Base-by-base conservation (phyloP, 768 basidiomycete genomes). In the Crassisporium funariophilum region DNA sequence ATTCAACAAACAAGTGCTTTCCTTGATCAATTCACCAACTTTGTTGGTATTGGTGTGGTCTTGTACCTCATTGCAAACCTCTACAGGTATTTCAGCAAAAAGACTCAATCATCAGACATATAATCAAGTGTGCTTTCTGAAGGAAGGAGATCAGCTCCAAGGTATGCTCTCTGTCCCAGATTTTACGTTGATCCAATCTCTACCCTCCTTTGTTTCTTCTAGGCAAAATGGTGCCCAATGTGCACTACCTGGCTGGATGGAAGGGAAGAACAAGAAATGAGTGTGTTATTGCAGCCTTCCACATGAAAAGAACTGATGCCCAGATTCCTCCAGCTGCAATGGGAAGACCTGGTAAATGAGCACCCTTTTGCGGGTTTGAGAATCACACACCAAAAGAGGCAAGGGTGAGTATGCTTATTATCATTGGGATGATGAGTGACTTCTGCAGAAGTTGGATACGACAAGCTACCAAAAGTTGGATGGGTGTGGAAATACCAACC, bases 161-260 rank as follows among this genome's bases (percentile, higher is more conserved):
- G 63, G 75, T 75, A 35, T 15, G 67, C 29, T 12, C 6, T 41
- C 17, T 12, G 17, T n/a, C 2, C 7, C 31, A 35, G 10, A 19
- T 31, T 25, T 41, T 39, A 9, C 20, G 19, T 27, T 7, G 27
- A 35, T 17, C 44, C 38, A 17, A 37, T 7, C 33, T 6, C 43
- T 12, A 39, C 19, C 17, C 38, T 17, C 1, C 31, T 31, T 29
- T 29, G 10, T 31, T 5, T 2, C 10, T 15, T 29, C 1, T 31
- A 73, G 71, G 70, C 71, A 0, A 62, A 58, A 39, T 53, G 71
- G 19, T 72, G 69, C 38, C 64, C 69, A n/a, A 65, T 73, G 56
- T 75, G 74, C 43, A 70, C 70, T 4, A 66, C 65, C 15, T 75
- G 72, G 74, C 57, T 65, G 6, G 73, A 75, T 48, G 72, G 73